A percentile compares a stretch with the other conserved stretches of the same genome.
Evolutionary conservation across 208 protist species (phyloP).

Genomic region (Leishmania gerbilli): DNA sequence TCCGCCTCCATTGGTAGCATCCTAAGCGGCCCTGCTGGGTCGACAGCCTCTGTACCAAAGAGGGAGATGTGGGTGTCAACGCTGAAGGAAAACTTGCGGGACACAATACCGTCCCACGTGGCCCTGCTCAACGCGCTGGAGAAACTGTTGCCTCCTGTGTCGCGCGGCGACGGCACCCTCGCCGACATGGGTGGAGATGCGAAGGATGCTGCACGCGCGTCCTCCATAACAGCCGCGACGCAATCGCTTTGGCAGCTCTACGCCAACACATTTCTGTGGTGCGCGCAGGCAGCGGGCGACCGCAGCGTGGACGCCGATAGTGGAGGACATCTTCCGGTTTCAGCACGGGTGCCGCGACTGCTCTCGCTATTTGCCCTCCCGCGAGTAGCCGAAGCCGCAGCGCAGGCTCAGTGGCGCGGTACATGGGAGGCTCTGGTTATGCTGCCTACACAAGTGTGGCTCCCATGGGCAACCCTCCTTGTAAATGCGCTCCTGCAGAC

Average conservation of each 20-base stretch:
- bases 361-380: slow-evolving; percentile 11
- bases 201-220: background rate
- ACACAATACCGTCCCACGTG: slow-evolving; percentile 1
- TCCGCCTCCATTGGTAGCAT: background rate
- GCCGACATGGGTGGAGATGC: background rate
- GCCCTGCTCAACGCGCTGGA: slow-evolving; percentile 3
- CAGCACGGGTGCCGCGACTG: slow-evolving; percentile 16
- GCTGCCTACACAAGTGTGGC: slow-evolving; percentile 12
- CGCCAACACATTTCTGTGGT: slow-evolving; percentile 11
- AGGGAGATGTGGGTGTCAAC: background rate
- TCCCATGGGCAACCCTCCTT: slow-evolving; percentile 20
- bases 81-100: background rate
- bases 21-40: background rate
- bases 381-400: background rate
- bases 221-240: background rate
- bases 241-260: slow-evolving; percentile 12
- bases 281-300: background rate
- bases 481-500: slow-evolving; percentile 19
- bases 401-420: slow-evolving; percentile 3
- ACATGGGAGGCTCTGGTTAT: slow-evolving; percentile 1
- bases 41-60: background rate
- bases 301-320: background rate
- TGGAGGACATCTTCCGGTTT: background rate
- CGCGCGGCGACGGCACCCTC: background rate
- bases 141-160: slow-evolving; percentile 6